A percentile compares a stretch with the other conserved stretches of the same genome.
These are phyloP conservation scores for Trypanosoma theileri DNA, from an alignment of 208 protist species.

Conservation along the genomic window DNA sequence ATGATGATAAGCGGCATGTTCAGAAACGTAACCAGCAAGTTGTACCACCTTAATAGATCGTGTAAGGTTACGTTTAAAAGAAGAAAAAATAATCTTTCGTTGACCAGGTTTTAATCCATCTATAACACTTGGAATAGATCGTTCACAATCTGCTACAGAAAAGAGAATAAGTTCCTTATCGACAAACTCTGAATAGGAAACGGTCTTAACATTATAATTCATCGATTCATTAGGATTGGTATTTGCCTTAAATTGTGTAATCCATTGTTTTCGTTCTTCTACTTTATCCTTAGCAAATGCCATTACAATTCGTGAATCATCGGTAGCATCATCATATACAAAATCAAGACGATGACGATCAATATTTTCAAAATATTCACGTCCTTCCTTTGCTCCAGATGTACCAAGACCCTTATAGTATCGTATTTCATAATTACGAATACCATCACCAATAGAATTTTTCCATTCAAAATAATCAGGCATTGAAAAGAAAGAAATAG, in stretches of 20 bases:
- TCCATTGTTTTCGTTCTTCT: slow-evolving; percentile 99
- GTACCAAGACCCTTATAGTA: slow-evolving; percentile 99
- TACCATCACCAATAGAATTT: slow-evolving; percentile 54
- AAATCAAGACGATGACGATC: slow-evolving; percentile 97
- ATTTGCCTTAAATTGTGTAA: slow-evolving; percentile 90
- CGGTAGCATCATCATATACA: slow-evolving; percentile 64
- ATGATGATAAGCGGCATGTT: slow-evolving; percentile 99
- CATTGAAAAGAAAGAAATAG: slow-evolving; percentile 98
- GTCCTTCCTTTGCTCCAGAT: slow-evolving; percentile 95
- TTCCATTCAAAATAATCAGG: slow-evolving; percentile 98
- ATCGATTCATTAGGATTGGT: slow-evolving; percentile 80
- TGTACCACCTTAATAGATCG: slow-evolving; percentile 99
- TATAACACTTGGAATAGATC: slow-evolving; percentile 93
- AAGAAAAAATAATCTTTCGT: slow-evolving; percentile 99
- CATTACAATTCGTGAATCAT: slow-evolving; percentile 96
- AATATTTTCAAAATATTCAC: slow-evolving; percentile 99
- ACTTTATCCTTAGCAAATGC: slow-evolving; percentile 98
- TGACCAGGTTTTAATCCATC: slow-evolving; percentile 99
- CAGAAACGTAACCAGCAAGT: slow-evolving; percentile 99
- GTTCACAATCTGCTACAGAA: slow-evolving; percentile 96
- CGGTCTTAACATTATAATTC: slow-evolving; percentile 89
- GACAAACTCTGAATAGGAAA: slow-evolving; percentile 97
- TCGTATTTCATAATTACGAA: slow-evolving; percentile 96
- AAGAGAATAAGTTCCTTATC: slow-evolving; percentile 99
- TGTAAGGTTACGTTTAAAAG: slow-evolving; percentile 99